phyloP scores from a whole-genome alignment of 2,329 filamentous ascomycete genomes.

The Alternaria burnsii region DNA sequence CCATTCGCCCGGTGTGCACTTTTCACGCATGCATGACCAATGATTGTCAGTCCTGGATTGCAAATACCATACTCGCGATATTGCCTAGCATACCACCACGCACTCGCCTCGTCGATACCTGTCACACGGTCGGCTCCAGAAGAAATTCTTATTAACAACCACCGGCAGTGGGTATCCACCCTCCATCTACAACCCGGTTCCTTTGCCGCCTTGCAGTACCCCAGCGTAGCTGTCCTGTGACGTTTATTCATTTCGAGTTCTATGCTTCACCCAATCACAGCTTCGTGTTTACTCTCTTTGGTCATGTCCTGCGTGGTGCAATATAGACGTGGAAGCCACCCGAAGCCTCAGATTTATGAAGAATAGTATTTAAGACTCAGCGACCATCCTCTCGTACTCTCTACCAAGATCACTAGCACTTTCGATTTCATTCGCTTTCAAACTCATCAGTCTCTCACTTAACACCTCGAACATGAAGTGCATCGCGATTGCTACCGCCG shows the following conservation, averaged over 20 bases:
- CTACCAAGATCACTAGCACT: slow-evolving; percentile 11
- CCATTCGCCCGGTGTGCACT: slow-evolving; percentile 14
- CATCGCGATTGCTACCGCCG: slow-evolving; percentile 41
- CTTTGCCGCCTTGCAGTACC: slow-evolving; percentile 26
- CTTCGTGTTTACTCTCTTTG: slow-evolving; percentile 22
- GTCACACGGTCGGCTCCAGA: slow-evolving; percentile 30
- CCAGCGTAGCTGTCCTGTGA: slow-evolving; percentile 25
- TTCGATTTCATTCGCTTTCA: slow-evolving; percentile 12
- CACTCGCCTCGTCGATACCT: slow-evolving; percentile 20
- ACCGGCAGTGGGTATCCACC: slow-evolving; percentile 31
- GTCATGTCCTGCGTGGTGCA: slow-evolving; percentile 25
- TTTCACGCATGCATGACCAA: slow-evolving; percentile 7
- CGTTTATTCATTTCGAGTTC: slow-evolving; percentile 38
- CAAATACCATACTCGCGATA: slow-evolving; percentile 32
- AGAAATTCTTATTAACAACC: slow-evolving; percentile 23
- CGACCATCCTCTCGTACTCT: slow-evolving; percentile 14
- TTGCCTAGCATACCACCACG: slow-evolving; percentile 31
- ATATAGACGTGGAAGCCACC: slow-evolving; percentile 30
- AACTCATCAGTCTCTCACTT: slow-evolving; percentile 9
- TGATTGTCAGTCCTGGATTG: slow-evolving; percentile 23
- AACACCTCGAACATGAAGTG: slow-evolving; percentile 43
- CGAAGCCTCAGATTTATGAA: slow-evolving; percentile 4
- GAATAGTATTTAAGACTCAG: slow-evolving; percentile 34
- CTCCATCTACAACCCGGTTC: slow-evolving; percentile 30
- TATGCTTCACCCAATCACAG: slow-evolving; percentile 35